Evolutionary conservation across 2,329 filamentous ascomycete species (phyloP).

Genomic region (Achaetomium macrosporum): DNA sequence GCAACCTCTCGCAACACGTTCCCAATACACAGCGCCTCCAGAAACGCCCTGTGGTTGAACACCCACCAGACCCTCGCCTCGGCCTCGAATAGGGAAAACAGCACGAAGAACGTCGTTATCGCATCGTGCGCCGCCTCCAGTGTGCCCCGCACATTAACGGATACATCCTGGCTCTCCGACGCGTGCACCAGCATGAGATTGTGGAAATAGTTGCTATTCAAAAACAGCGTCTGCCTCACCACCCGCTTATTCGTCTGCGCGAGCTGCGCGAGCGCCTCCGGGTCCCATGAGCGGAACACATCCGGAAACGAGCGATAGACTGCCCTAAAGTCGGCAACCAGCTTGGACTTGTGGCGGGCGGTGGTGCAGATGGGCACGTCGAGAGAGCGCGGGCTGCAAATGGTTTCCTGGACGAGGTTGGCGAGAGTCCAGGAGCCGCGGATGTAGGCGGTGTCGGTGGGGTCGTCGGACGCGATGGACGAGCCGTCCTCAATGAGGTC

Average conservation of each 20-base stretch:
- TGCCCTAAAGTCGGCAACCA: conserved; percentile 63
- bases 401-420: conserved; percentile 69
- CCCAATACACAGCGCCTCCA: conserved; percentile 67
- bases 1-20: conserved; percentile 50
- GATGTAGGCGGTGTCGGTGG: conserved; percentile 65
- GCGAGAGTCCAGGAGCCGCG: conserved; percentile 73
- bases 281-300: conserved; percentile 63
- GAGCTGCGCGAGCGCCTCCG: conserved; percentile 51
- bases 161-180: conserved; percentile 59
- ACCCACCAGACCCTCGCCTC: conserved; percentile 82
- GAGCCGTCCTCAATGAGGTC: conserved; percentile 61
- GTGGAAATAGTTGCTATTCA: conserved; percentile 78
- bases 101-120: conserved; percentile 66
- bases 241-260: conserved; percentile 57
- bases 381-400: conserved; percentile 69
- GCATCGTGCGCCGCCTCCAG: conserved; percentile 72
- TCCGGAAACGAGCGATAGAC: conserved; percentile 69
- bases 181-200: conserved; percentile 75
- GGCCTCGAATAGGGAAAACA: conserved; percentile 60
- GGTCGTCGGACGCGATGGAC: conserved; percentile 52
- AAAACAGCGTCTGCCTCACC: conserved; percentile 68
- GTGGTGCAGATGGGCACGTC: conserved; percentile 66
- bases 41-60: conserved; percentile 73
- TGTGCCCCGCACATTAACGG: conserved; percentile 61
- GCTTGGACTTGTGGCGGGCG: conserved; percentile 60